Base-by-base conservation (phyloP, 1,284 basidiomycete genomes). In the Violaceomyces palustris region DNA sequence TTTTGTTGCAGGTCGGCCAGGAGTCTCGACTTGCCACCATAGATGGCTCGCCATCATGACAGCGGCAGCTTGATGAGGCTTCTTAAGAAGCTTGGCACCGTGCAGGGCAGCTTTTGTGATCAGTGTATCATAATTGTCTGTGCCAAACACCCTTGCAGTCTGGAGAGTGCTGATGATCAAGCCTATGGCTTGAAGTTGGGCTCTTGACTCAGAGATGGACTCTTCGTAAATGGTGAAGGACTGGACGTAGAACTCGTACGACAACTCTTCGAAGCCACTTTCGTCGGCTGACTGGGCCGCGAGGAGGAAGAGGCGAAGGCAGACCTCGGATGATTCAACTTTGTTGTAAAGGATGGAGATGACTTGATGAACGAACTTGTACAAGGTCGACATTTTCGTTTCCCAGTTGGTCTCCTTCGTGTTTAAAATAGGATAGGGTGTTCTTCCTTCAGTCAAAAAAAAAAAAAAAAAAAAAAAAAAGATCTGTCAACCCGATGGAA, bases 171-270 rank as follows among this genome's bases (percentile, higher is more conserved):
- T 50, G 35, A 69, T 68, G 45, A 72, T 63, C 19, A 71, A 36
- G 2, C 61, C 60, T 23, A 69, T 67, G 3, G 69, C 68, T 22
- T 71, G 65, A 14, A 71, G 51, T 50, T 72, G 70, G 10, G 67
- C 60, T 26, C 69, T 47, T 18, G 63, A 67, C 36, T 72, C 70
- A 11, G 60, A 61, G 35, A 72, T 65, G n/a, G 62, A 66, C 50
- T 72, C 70, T 36, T 72, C 70, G 55, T 71, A 72, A 33, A 72
- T 65, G 11, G 70, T 69, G 41, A 72, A 72, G 2, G 64, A 50
- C 43, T 72, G 70, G 22, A 72, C 69, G 44, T 69, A 71, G 34
- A 68, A 71, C 34, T 72, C 70, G 55, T 72, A 72, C 14, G 60
- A 52, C 12, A 69, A 55, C 51, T 71, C 70, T 38, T 73, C 70